A percentile compares a stretch with the other conserved stretches of the same genome.
Evolutionary conservation across 495 filamentous ascomycete genomes (phyloP).

Genomic region (Penicillium ochrochloron): DNA sequence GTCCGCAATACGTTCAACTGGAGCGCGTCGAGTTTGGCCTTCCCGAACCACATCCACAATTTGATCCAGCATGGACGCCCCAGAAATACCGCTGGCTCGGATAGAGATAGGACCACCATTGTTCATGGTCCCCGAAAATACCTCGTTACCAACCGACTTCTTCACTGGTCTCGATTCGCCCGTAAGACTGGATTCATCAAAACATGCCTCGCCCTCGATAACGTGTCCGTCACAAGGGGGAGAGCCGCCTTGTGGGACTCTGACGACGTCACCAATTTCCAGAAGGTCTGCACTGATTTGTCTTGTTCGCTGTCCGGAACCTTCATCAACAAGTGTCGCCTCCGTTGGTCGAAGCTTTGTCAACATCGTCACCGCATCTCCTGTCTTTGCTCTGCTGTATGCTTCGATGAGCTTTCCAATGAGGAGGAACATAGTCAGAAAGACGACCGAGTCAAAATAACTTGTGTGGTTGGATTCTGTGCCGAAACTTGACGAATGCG

Average conservation of each 20-base stretch:
- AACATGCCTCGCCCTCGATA: conserved; percentile 53
- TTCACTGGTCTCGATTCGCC: conserved; percentile 71
- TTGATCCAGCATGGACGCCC: conserved; percentile 77
- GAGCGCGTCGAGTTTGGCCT: conserved; percentile 75
- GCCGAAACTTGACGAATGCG: conserved; percentile 23
- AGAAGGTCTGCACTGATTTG: conserved; percentile 63
- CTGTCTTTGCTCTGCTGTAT: conserved; percentile 79
- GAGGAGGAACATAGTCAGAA: conserved; percentile 79
- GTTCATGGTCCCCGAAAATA: conserved; percentile 79
- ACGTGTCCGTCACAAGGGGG: conserved; percentile 77
- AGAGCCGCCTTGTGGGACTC: conserved; percentile 68
- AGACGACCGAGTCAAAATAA: conserved; percentile 78
- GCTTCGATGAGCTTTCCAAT: conserved; percentile 71
- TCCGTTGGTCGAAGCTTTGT: conserved; percentile 72
- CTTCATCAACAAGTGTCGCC: conserved; percentile 61
- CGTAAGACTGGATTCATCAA: conserved; percentile 79
- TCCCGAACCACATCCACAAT: conserved; percentile 79
- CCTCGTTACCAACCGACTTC: conserved; percentile 66
- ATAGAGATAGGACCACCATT: conserved; percentile 63
- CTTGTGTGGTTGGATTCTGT: conserved; percentile 5
- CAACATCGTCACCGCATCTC: conserved; percentile 73
- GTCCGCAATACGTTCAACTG: conserved; percentile 76
- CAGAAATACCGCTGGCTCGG: conserved; percentile 63
- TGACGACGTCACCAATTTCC: conserved; percentile 72
- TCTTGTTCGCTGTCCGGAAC: not conserved